These are phyloP conservation scores for Colletotrichum sojae DNA, from an alignment of 2,329 filamentous ascomycete genomes.

Conservation along the genomic window DNA sequence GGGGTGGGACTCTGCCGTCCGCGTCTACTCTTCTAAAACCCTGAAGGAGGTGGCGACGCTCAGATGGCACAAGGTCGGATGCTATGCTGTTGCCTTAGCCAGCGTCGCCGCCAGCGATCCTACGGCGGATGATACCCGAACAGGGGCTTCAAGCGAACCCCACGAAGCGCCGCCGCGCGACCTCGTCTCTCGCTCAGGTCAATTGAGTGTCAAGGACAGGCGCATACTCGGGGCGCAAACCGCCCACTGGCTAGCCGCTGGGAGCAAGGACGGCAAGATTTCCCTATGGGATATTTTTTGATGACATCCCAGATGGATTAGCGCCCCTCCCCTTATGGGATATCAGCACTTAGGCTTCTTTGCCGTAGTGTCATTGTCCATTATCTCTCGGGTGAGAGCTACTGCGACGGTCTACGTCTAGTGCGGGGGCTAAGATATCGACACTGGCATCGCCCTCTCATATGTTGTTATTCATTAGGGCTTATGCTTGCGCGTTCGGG, in stretches of 20 bases:
- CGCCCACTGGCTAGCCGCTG: conserved; percentile 91
- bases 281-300: conserved; percentile 96
- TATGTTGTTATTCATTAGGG: neutral
- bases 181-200: conserved; percentile 22
- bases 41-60: conserved; percentile 91
- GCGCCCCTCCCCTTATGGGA: too few relatives aligned
- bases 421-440: conserved; percentile 12
- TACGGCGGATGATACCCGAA: conserved; percentile 22
- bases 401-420: conserved; percentile 9
- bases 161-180: conserved; percentile 22
- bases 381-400: conserved; percentile 20
- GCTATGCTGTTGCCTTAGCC: conserved; percentile 85
- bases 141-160: conserved; percentile 10
- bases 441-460: conserved; percentile 11
- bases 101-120: conserved; percentile 47
- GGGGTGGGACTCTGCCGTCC: conserved; percentile 88
- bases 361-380: too few relatives aligned
- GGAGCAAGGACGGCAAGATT: conserved; percentile 95
- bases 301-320: conserved; percentile 33
- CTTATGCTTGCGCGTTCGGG: neutral
- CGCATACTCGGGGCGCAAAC: conserved; percentile 74
- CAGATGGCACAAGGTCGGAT: conserved; percentile 94
- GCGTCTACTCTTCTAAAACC: conserved; percentile 85
- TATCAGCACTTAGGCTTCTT: too few relatives aligned
- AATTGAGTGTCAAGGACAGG: conserved; percentile 71